Evolutionary conservation across 257 asterid species (phyloP).

Genomic region (Solanum etuberosum): DNA sequence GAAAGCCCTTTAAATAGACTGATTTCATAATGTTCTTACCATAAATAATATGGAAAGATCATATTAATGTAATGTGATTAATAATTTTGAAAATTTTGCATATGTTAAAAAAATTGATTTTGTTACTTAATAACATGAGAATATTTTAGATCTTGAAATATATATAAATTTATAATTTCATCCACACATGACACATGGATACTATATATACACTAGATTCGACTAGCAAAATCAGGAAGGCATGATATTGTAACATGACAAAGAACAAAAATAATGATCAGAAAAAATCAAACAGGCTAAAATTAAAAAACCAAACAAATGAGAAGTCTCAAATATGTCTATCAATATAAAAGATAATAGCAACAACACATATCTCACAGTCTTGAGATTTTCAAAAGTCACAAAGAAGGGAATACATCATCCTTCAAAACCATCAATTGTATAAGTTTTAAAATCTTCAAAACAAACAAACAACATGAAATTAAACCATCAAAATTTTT

Average conservation of each 20-base stretch:
- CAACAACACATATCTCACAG: background rate
- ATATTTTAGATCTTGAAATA: background rate
- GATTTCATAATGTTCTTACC: background rate
- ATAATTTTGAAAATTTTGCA: too few species aligned
- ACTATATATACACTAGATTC: background rate
- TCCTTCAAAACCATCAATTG: background rate
- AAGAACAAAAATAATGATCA: background rate
- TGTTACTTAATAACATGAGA: background rate
- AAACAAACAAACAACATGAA: background rate
- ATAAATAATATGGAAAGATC: background rate
- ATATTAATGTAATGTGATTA: background rate
- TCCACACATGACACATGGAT: background rate
- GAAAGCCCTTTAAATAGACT: background rate
- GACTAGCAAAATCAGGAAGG: background rate
- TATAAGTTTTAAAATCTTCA: background rate
- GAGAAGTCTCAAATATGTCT: background rate
- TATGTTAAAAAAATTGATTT: too few species aligned
- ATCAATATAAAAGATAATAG: background rate
- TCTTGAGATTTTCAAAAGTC: background rate
- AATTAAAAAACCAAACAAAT: background rate
- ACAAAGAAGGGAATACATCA: background rate
- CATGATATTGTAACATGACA: background rate
- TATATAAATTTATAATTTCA: too few species aligned
- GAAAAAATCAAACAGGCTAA: background rate
- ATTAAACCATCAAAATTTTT: background rate